A percentile compares a stretch with the other conserved stretches of the same genome.
Evolutionary conservation across 331 rosid species (phyloP).

Genomic region (Stylosanthes scabra): DNA sequence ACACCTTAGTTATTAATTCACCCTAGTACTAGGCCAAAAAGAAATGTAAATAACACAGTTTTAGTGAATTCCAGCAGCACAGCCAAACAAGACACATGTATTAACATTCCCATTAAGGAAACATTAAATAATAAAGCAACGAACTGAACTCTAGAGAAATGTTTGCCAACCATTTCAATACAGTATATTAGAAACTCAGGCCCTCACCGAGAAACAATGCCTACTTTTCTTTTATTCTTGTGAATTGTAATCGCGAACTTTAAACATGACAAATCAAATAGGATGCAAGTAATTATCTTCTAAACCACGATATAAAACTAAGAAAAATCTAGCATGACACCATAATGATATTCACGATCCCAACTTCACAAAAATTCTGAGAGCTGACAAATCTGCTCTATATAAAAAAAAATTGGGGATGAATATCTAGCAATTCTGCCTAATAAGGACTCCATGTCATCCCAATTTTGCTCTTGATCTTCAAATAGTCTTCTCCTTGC

Average conservation of each 20-base stretch:
- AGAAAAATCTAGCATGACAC: conserved; percentile 27
- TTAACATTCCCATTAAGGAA: not conserved
- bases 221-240: conserved; percentile 1
- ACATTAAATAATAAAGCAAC: not conserved
- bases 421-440: conserved; percentile 33
- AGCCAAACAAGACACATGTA: conserved; percentile 12
- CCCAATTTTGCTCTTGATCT: conserved; percentile 65
- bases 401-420: conserved; percentile 15
- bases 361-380: conserved; percentile 28
- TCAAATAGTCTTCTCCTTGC: conserved; percentile 83
- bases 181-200: not conserved
- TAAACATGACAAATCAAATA: conserved; percentile 9
- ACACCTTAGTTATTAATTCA: conserved; percentile 35
- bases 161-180: not conserved
- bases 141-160: conserved; percentile 4
- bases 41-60: not conserved
- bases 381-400: conserved; percentile 40
- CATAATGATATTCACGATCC: conserved; percentile 32
- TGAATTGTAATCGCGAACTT: conserved; percentile 6
- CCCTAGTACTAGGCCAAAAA: conserved; percentile 27
- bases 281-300: conserved; percentile 24
- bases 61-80: conserved; percentile 10
- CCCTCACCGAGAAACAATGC: not conserved
- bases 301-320: conserved; percentile 15
- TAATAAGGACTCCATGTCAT: conserved; percentile 53